Base-by-base conservation (phyloP, 2,329 filamentous ascomycete genomes). In the Talaromyces sp. region DNA sequence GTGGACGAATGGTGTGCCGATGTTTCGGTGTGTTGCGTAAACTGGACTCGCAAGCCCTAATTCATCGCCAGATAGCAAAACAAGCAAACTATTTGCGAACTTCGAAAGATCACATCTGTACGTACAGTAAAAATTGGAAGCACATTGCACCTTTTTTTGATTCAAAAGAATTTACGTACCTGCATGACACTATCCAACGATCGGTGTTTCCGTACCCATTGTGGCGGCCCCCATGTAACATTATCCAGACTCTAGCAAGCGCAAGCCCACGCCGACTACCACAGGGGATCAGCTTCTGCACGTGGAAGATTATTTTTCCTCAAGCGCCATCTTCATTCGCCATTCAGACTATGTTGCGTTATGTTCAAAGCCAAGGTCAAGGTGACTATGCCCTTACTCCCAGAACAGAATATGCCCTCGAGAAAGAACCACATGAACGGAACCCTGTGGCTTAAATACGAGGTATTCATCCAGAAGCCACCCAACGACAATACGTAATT, bases 151-250 rank as follows among this genome's bases (percentile, higher is more conserved):
- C 2, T 16, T 58, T 33, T n/a, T 33, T 16, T 21, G 6, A 42
- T 16, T 21, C 7, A 37, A 46, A 11, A 25, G 6, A 59, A 48
- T 46, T 48, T 21, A 33, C 39, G 40, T 44, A 35, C 31, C 31
- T 54, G 25, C 39, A 46, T 31, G 25, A 42, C 33, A 39, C 16
- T 33, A 42, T 35, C n/a, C 40, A 21, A 33, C 12, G 33, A 37
- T 37, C 57, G 40, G 42, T 46, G 57, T 48, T 48, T 48, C 57
- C 31, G 40, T 35, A 14, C 12, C 8, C 8, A 42, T 31, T n/a
- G 40, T 48, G 18, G 42, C 57, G 57, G 57, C 57, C 57, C 57
- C 57, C 57, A 59, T 59, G 57, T 59, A 59, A 59, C 57, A 59
- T 48, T 12, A 33, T 46, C 25, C 18, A 16, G 5, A 5, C 28